Evolutionary conservation across 1,139 yeast genomes (phyloP).

Genomic region (Yamadazyma blattariae): DNA sequence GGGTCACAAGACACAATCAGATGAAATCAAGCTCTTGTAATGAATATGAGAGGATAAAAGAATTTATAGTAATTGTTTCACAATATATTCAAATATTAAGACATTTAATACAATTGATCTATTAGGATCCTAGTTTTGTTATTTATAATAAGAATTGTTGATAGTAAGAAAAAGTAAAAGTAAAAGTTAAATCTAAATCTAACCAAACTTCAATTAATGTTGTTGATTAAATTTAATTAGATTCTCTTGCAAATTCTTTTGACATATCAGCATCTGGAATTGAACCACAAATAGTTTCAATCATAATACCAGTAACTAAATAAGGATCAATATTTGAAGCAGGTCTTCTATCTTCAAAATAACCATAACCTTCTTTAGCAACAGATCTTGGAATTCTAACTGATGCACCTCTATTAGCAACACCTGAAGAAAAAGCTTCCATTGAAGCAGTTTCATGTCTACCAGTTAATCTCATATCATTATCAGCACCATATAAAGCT

Average conservation of each 20-base stretch:
- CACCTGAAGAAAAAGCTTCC: conserved; percentile 91
- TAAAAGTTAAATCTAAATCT: background rate
- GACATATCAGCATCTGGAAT: conserved; percentile 96
- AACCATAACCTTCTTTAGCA: conserved; percentile 96
- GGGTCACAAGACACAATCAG: too few relatives aligned
- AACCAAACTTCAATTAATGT: too few relatives aligned
- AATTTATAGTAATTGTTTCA: too few relatives aligned
- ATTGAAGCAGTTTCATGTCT: conserved; percentile 97
- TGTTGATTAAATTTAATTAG: conserved; percentile 11
- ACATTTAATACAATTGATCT: too few relatives aligned
- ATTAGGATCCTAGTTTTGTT: too few relatives aligned
- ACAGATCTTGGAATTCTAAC: conserved; percentile 98
- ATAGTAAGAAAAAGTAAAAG: too few relatives aligned
- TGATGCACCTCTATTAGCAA: conserved; percentile 99
- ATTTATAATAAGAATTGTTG: too few relatives aligned
- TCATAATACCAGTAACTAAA: conserved; percentile 96
- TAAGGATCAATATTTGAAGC: conserved; percentile 99
- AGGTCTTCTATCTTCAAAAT: conserved; percentile 99
- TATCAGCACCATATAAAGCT: conserved; percentile 91
- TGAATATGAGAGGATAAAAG: too few relatives aligned
- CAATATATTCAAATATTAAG: too few relatives aligned
- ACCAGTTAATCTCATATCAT: conserved; percentile 93
- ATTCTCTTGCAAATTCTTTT: conserved; percentile 79
- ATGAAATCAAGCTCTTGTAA: too few relatives aligned
- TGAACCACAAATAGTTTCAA: conserved; percentile 94